Base-by-base conservation (phyloP, 805 yeast genomes). In the Nakazawaea populi region DNA sequence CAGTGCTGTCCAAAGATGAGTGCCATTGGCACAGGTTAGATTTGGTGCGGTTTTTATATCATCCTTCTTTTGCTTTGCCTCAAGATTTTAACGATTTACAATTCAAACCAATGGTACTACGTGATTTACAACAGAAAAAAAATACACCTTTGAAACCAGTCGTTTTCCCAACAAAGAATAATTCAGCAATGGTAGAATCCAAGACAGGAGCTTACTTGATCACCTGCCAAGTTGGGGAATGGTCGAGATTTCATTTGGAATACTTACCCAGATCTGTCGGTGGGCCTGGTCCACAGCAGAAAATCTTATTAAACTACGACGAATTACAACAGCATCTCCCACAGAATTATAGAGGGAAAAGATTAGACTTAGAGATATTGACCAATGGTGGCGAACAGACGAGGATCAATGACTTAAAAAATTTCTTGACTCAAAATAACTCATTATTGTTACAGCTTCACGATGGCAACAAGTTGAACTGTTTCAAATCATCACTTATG, bases 21-120 rank as follows among this genome's bases (percentile, higher is more conserved):
- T 91, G 96, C 59, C 82, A 81, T 28, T 92, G 98, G 98, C 84
- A 92, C 65, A 76, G 89, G 53, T 69, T 88, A 49, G 98, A 92
- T 64, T 65, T 87, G 38, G 59, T 88, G 44, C 74, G 97, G 60
- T 92, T 86, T 61, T 67, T 89, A 44, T 80, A 80, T 62, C 98
- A 92, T 65, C 95, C 87, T 6, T 79, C 88, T 0, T 91, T 92
- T 65, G 68, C 84, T 1, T 62, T 87, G 28, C 94, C 96, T 0
- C 63, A 71, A 4, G 96, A 89, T 61, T 68, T 63, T 51, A 57
- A 66, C 24, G 85, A 82, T 56, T 37, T 48, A 2, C 36, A 54
- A 1, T 76, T 74, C 66, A 61, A 68, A 46, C 68, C 75, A 0
- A 62, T 60, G 37, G 55, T 58, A 51, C 56, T 59, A 2, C 52